Evolutionary conservation across 2,329 filamentous ascomycete species (phyloP).

Genomic region (Ophiocordyceps camponoti-leonardi): DNA sequence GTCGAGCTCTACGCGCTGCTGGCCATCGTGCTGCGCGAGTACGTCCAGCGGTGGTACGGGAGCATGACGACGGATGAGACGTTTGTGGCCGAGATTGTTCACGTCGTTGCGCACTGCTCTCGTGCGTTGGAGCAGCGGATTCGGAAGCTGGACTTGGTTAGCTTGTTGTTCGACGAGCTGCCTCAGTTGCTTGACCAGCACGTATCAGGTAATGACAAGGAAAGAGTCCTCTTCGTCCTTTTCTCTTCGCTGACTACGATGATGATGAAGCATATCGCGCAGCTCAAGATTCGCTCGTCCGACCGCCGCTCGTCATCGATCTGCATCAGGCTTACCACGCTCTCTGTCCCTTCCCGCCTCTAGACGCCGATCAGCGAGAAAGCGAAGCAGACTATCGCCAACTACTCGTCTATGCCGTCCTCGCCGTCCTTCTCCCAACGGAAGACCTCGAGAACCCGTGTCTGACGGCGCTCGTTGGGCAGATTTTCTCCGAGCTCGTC

Average conservation of each 20-base stretch:
- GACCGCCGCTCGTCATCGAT: constrained; percentile 35
- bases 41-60: constrained; percentile 82
- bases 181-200: constrained; percentile 69
- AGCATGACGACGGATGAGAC: constrained; percentile 82
- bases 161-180: constrained; percentile 71
- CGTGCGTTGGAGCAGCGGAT: constrained; percentile 74
- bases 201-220: constrained; percentile 20
- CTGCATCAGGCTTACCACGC: constrained; percentile 61
- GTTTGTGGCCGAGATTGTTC: constrained; percentile 76
- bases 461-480: constrained; percentile 64
- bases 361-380: constrained; percentile 47
- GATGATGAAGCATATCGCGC: constrained; percentile 49
- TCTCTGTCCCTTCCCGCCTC: constrained; percentile 61
- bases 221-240: no score
- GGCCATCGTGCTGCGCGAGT: constrained; percentile 76
- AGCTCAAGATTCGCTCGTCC: constrained; percentile 27
- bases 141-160: constrained; percentile 66
- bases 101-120: constrained; percentile 84
- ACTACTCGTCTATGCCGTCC: constrained; percentile 63
- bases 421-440: constrained; percentile 74
- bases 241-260: background rate
- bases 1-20: constrained; percentile 85
- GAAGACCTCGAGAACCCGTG: constrained; percentile 84
- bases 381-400: constrained; percentile 79
- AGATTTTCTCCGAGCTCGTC: constrained; percentile 81